phyloP scores from a whole-genome alignment of 495 filamentous ascomycete species.

The Astrothelium subdiscretum region DNA sequence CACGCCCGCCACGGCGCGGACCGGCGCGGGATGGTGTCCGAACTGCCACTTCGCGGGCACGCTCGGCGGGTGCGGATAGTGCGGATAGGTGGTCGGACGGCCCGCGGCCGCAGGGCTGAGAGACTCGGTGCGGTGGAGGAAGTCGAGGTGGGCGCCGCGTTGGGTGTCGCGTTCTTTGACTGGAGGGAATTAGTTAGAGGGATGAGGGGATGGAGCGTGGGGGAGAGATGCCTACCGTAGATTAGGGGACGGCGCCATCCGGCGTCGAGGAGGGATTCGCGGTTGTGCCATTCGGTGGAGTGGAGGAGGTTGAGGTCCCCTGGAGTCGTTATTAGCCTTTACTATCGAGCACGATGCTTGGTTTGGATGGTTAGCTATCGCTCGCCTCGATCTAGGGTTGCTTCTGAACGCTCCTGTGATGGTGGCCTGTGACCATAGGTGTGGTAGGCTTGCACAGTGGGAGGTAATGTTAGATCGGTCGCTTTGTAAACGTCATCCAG shows the following conservation, averaged over 20 bases:
- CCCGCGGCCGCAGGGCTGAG: not conserved
- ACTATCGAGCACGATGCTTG: not conserved
- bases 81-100: not conserved
- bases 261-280: not conserved
- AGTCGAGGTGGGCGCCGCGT: not conserved
- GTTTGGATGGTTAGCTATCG: not conserved
- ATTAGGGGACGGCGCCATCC: not conserved
- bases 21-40: constrained; percentile 14
- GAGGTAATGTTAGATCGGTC: not conserved
- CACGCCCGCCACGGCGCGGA: constrained; percentile 29
- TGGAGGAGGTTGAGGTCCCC: not conserved
- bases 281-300: not conserved
- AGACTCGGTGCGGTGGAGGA: not conserved
- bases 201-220: not conserved
- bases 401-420: not conserved
- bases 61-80: not conserved
- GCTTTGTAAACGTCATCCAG: not conserved
- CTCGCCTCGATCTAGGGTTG: not conserved
- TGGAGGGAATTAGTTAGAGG: not conserved
- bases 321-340: not conserved
- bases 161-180: not conserved
- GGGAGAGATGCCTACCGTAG: not conserved
- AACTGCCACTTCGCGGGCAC: not conserved
- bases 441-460: not conserved
- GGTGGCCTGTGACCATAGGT: not conserved